A percentile compares a stretch with the other conserved stretches of the same genome.
phyloP scores from a whole-genome alignment of 176 grass and related monocot species.

The Otatea glauca region DNA sequence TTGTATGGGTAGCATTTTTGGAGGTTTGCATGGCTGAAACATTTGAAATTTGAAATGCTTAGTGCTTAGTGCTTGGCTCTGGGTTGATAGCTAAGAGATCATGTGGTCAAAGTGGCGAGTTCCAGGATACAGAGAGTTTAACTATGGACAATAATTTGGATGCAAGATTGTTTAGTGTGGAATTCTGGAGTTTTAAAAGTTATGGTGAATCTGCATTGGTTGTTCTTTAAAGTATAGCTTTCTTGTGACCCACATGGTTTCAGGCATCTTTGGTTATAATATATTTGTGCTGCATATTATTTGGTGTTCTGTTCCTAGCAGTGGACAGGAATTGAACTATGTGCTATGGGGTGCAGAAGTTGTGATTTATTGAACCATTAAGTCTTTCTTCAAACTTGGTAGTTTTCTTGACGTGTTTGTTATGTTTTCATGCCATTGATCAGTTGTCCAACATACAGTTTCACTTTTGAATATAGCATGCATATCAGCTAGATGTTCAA shows the following conservation, averaged over 20 bases:
- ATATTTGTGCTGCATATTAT: background rate
- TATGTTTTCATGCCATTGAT: slow-evolving; percentile 4
- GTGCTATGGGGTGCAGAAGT: background rate
- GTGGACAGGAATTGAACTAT: background rate
- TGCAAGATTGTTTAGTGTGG: slow-evolving; percentile 22
- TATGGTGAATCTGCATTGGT: slow-evolving; percentile 18
- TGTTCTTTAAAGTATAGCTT: background rate
- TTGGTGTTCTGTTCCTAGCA: background rate
- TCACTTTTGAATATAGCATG: slow-evolving; percentile 18
- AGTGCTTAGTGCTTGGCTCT: background rate
- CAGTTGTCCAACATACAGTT: background rate
- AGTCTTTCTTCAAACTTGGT: slow-evolving; percentile 7
- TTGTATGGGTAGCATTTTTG: background rate
- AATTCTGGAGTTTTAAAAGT: slow-evolving; percentile 14
- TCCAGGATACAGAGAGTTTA: background rate
- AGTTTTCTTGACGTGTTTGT: slow-evolving; percentile 8
- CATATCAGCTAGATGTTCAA: slow-evolving; percentile 30
- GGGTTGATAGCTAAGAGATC: background rate
- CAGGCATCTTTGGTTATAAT: slow-evolving; percentile 11
- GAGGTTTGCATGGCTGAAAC: background rate
- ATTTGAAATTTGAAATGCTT: slow-evolving; percentile 21
- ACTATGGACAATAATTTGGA: background rate
- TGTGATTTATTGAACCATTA: background rate
- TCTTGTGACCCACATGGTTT: slow-evolving; percentile 16
- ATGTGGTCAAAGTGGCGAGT: slow-evolving; percentile 5